Base-by-base conservation (phyloP, 2,329 filamentous ascomycete genomes). In the Fusarium sulawesiense region DNA sequence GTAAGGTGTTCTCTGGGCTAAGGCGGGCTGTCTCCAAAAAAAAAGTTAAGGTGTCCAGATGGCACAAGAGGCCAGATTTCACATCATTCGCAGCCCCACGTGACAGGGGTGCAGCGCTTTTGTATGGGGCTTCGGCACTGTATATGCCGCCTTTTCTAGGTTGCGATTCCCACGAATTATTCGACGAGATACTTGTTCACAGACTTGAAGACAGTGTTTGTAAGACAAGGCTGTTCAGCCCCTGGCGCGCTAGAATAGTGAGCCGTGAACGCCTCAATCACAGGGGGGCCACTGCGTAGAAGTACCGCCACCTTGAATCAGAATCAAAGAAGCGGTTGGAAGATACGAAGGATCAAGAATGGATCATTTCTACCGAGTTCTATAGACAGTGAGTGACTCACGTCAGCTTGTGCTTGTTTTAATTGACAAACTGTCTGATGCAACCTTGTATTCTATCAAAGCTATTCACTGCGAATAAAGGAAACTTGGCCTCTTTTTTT, bases 31-130 rank as follows among this genome's bases (percentile, higher is more conserved):
- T 69, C 46, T 68, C 70, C 72, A 75, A 79, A 80, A 74, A 75
- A 79, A 80, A 80, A 77, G 74, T 80, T 74, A 75, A 83, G 78
- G 81, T 84, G 82, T 83, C 81, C 81, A 82, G 75, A 80, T 77
- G 74, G 77, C 74, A 77, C 78, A 81, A 83, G 82, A 84, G 82
- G 83, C 83, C 83, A 84, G 81, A 84, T 84, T 83, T 82, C 82
- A 83, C 76, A 72, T 53, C 69, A 71, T 60, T 68, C 70, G 59
- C 50, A 45, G 70, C 76, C 73, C 72, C 77, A 78, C 76, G 73
- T 77, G 76, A 79, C 77, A 78, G 77, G 77, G 77, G 73, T 75
- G 54, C 10, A 27, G 20, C 27, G 48, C 42, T 27, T 42, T 42
- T n/a, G 34, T 18, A n/a, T 46, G 34, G 47, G 37, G 34, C 30